Evolutionary conservation across 176 grass and related monocot species (phyloP).

Genomic region (Cenchrus purpureus): DNA sequence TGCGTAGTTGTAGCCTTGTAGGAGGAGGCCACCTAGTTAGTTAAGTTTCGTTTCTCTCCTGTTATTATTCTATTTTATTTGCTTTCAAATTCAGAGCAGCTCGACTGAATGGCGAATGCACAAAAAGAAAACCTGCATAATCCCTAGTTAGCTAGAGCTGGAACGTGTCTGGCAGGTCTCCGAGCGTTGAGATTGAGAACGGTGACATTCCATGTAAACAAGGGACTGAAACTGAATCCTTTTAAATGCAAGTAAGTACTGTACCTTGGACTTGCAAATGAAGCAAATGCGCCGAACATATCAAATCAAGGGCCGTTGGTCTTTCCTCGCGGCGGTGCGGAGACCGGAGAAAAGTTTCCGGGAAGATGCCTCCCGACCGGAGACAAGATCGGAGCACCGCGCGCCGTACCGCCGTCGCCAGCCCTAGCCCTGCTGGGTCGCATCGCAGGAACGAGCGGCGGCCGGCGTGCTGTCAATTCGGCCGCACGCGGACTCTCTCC

Average conservation of each 20-base stretch:
- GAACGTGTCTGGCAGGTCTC: no score
- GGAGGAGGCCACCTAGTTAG: no score
- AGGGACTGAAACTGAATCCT: not conserved
- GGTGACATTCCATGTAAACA: not conserved
- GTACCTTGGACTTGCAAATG: not conserved
- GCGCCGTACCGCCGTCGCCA: constrained; percentile 6
- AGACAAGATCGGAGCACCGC: not conserved
- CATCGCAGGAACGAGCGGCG: not conserved
- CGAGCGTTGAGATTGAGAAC: not conserved
- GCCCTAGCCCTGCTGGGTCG: not conserved
- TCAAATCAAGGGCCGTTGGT: not conserved
- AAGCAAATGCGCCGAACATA: not conserved
- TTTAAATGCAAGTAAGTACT: not conserved
- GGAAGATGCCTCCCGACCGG: constrained; percentile 29
- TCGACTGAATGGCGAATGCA: no score
- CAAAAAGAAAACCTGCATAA: no score
- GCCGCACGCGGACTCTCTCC: not conserved
- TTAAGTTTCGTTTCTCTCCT: no score
- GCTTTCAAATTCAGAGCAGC: no score
- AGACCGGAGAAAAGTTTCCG: constrained; percentile 4
- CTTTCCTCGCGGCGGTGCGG: constrained; percentile 16
- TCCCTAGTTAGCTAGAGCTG: no score
- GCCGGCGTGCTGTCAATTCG: not conserved
- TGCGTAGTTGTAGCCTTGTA: no score
- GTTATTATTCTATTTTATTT: no score